Evolutionary conservation across 73 alveolate species (phyloP).

Genomic region (Tetrahymena malaccensis): DNA sequence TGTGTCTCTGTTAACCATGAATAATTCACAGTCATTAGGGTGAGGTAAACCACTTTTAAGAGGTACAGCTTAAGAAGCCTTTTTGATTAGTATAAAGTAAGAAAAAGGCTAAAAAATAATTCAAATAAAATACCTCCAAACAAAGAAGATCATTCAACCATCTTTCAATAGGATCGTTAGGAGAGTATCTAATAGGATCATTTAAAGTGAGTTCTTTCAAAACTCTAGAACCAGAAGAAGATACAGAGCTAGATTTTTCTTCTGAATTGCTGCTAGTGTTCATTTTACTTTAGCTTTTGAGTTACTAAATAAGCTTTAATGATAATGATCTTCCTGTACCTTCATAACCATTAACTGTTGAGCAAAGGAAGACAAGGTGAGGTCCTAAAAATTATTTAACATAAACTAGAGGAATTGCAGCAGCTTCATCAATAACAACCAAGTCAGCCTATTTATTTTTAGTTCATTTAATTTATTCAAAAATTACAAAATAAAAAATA

Average conservation of each 20-base stretch:
- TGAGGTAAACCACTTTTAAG: conserved; percentile 71
- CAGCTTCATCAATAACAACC: conserved; percentile 99
- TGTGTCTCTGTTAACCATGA: conserved; percentile 98
- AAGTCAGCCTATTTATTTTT: conserved; percentile 69
- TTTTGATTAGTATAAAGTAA: background rate
- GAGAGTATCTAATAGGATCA: conserved; percentile 98
- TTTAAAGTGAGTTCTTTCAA: conserved; percentile 72
- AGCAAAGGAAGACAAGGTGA: conserved; percentile 88
- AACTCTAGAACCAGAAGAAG: conserved; percentile 47
- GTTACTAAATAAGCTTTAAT: conserved; percentile 73
- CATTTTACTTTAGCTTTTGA: conserved; percentile 42
- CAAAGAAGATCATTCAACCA: conserved; percentile 96
- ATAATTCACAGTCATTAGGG: conserved; percentile 92
- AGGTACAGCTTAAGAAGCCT: conserved; percentile 38
- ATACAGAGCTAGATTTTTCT: background rate
- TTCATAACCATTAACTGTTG: conserved; percentile 99
- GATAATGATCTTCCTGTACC: conserved; percentile 94
- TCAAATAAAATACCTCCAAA: conserved; percentile 48
- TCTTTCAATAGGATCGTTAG: conserved; percentile 93
- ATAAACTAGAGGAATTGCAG: conserved; percentile 97
- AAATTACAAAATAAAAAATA: too few species aligned
- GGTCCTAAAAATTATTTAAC: conserved; percentile 92
- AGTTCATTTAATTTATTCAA: too few species aligned
- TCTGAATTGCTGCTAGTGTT: conserved; percentile 32
- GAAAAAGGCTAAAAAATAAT: conserved; percentile 50